Evolutionary conservation across 768 basidiomycete genomes (phyloP).

Genomic region (Tylopilus plumbeoviolaceoides): DNA sequence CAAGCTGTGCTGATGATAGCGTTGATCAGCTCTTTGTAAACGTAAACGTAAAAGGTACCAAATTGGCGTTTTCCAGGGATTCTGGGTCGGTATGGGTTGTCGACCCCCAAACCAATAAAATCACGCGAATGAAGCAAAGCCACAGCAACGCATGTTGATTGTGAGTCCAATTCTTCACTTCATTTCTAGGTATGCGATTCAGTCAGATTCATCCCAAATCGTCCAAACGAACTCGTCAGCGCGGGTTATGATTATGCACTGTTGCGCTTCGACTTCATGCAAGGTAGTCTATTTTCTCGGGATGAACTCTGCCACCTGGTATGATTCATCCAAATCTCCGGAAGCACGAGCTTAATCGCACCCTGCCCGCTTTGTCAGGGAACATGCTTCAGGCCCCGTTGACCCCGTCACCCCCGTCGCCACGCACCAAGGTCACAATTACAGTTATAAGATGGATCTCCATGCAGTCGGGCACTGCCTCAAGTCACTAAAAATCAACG

Average conservation of each 20-base stretch:
- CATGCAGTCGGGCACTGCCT: slow-evolving; percentile 90
- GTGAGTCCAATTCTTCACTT: neutral
- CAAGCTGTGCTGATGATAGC: slow-evolving; percentile 22
- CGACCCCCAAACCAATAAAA: slow-evolving; percentile 45
- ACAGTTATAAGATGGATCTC: slow-evolving; percentile 92
- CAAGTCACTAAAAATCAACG: slow-evolving; percentile 46
- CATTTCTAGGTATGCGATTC: slow-evolving; percentile 59
- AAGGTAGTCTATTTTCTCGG: slow-evolving; percentile 54
- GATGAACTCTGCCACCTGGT: slow-evolving; percentile 80
- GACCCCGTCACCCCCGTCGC: slow-evolving; percentile 89
- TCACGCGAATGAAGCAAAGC: slow-evolving; percentile 55
- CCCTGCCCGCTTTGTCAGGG: slow-evolving; percentile 46
- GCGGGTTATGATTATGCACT: slow-evolving; percentile 72
- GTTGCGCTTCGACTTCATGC: slow-evolving; percentile 62
- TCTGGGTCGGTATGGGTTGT: slow-evolving; percentile 64
- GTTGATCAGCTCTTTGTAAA: slow-evolving; percentile 51
- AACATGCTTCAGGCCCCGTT: slow-evolving; percentile 93
- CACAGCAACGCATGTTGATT: slow-evolving; percentile 53
- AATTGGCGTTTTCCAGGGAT: slow-evolving; percentile 67
- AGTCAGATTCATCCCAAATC: slow-evolving; percentile 66
- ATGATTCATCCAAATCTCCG: slow-evolving; percentile 25
- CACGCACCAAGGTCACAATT: slow-evolving; percentile 87
- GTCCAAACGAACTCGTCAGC: slow-evolving; percentile 69
- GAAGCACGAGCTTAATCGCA: slow-evolving; percentile 9
- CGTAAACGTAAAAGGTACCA: slow-evolving; percentile 48